Percentiles rank a stretch among this genome's conserved stretches.
Conservation (phyloP, 1,284 basidiomycete genomes). For the Entoloma clypeatum region DNA sequence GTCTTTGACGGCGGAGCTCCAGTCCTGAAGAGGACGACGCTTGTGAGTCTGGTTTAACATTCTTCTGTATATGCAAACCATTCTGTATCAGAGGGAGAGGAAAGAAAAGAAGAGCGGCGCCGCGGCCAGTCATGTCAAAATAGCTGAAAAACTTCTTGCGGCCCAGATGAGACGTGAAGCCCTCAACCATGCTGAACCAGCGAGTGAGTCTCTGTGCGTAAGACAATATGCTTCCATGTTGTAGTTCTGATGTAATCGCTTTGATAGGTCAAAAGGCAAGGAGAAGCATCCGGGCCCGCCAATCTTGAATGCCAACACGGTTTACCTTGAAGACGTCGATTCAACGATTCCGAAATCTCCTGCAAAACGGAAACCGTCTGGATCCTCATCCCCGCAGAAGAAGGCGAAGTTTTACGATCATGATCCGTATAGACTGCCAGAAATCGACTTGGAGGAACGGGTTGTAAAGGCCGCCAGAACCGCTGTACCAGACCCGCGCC, state of each 20-base stretch:
- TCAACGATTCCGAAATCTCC: conserved; percentile 51
- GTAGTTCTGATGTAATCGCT: neutral
- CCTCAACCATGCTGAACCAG: conserved; percentile 60
- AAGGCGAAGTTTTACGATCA: conserved; percentile 70
- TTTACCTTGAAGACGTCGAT: conserved; percentile 87
- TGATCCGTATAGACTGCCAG: conserved; percentile 83
- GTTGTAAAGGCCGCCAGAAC: conserved; percentile 57
- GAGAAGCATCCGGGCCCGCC: conserved; percentile 40
- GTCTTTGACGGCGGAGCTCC: conserved; percentile 97
- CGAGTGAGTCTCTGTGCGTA: conserved; percentile 4
- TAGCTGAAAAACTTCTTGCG: conserved; percentile 89
- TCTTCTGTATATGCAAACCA: conserved; percentile 4
- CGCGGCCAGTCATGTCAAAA: conserved; percentile 74
- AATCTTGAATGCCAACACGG: conserved; percentile 61
- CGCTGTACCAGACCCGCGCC: conserved; percentile 74
- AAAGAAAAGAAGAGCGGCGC: conserved; percentile 88
- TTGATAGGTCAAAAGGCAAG: conserved; percentile 33
- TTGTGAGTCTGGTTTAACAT: conserved; percentile 51
- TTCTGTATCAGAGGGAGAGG: conserved; percentile 75
- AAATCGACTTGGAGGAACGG: conserved; percentile 59
- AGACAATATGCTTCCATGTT: neutral
- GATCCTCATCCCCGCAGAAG: conserved; percentile 42
- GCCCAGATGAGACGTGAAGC: conserved; percentile 94
- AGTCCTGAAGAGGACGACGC: conserved; percentile 79
- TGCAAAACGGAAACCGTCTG: conserved; percentile 35